These are phyloP conservation scores for Alternaria angustiovoidea DNA, from an alignment of 2,329 filamentous ascomycete genomes.

Conservation along the genomic window DNA sequence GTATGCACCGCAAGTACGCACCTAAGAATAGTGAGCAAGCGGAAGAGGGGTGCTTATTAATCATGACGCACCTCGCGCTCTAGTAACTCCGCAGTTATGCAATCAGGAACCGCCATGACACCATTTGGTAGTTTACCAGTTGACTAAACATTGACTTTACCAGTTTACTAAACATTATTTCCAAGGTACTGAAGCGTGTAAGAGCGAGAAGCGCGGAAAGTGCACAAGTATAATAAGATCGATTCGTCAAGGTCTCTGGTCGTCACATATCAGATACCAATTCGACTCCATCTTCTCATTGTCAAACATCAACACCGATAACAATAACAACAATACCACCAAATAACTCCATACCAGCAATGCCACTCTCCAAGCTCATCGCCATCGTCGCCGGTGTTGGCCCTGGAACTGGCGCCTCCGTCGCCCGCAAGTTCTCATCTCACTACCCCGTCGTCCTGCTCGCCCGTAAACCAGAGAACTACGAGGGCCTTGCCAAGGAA, in stretches of 20 bases:
- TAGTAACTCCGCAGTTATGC: conserved; percentile 32
- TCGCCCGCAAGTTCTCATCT: conserved; percentile 67
- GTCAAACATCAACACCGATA: background rate
- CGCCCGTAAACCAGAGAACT: conserved; percentile 72
- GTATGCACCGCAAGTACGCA: background rate
- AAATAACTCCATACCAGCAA: conserved; percentile 19
- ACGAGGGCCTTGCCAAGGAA: conserved; percentile 70
- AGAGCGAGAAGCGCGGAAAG: background rate
- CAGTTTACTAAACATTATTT: conserved; percentile 36
- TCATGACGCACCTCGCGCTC: conserved; percentile 34
- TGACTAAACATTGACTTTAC: conserved; percentile 38
- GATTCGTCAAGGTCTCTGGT: background rate
- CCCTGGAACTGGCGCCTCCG: conserved; percentile 71
- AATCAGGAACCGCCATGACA: conserved; percentile 32
- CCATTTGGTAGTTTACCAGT: conserved; percentile 27
- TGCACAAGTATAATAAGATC: background rate
- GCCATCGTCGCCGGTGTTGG: conserved; percentile 76
- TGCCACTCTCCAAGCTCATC: conserved; percentile 62
- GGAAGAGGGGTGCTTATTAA: conserved; percentile 31
- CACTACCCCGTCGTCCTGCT: conserved; percentile 77
- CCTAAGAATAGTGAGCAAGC: background rate
- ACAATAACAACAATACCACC: background rate
- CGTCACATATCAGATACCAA: background rate
- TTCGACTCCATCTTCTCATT: background rate
- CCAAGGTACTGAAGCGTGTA: background rate